These are phyloP conservation scores for Moricandia arvensis DNA, from an alignment of 345 rosid species.

Conservation along the genomic window DNA sequence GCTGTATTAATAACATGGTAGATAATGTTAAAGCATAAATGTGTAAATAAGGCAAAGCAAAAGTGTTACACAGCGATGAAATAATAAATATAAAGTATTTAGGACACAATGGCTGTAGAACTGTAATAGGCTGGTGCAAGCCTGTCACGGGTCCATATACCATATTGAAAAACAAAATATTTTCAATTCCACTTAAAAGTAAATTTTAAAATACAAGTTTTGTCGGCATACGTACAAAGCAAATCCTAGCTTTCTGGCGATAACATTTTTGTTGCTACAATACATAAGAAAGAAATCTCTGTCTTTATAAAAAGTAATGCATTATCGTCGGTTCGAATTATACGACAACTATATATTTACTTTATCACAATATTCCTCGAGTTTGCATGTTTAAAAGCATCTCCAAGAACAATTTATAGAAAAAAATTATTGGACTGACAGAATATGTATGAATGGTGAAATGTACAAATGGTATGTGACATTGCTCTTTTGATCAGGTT, in stretches of 20 bases:
- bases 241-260: background rate
- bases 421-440: background rate
- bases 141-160: slow-evolving; percentile 32
- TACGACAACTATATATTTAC: background rate
- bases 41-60: slow-evolving; percentile 20
- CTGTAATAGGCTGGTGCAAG: slow-evolving; percentile 15
- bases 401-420: background rate
- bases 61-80: slow-evolving; percentile 18
- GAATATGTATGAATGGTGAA: background rate
- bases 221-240: background rate
- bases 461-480: background rate
- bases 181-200: background rate
- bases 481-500: background rate
- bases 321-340: background rate
- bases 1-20: background rate
- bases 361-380: background rate
- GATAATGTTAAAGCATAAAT: background rate
- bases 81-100: slow-evolving; percentile 3
- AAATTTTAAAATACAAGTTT: background rate
- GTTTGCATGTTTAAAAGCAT: background rate
- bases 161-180: background rate
- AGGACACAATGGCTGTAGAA: slow-evolving; percentile 13
- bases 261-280: background rate
- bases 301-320: background rate
- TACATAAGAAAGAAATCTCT: background rate